Percentiles rank a stretch among this genome's conserved stretches.
Conservation (phyloP, 306 rosid species). For the Echinosophora koreensis region DNA sequence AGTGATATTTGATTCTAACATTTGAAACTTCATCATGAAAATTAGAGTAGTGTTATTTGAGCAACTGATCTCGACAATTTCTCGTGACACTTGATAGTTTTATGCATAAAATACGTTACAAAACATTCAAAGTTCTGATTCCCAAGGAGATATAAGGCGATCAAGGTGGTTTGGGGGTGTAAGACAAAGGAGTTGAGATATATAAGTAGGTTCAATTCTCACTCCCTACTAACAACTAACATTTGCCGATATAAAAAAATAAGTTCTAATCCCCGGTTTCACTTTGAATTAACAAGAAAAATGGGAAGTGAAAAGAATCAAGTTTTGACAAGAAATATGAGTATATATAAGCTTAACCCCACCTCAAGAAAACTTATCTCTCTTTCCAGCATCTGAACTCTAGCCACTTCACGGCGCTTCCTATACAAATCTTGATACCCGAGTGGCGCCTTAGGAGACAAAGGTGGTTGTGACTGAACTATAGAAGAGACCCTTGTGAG, state of each 20-base stretch:
- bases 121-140: not conserved
- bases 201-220: too few species aligned
- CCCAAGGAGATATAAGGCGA: too few species aligned
- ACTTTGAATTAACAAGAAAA: not conserved
- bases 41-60: too few species aligned
- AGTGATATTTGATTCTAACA: not conserved
- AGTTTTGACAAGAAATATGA: not conserved
- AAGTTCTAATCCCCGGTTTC: not conserved
- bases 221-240: too few species aligned
- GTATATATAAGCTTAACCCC: not conserved
- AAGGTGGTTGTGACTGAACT: conserved; percentile 60
- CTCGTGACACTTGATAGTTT: too few species aligned
- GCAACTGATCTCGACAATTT: too few species aligned
- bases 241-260: not conserved
- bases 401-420: conserved; percentile 75
- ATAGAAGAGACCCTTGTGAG: conserved; percentile 53
- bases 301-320: not conserved
- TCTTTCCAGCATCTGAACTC: conserved; percentile 88
- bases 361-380: conserved; percentile 96
- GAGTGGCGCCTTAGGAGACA: conserved; percentile 72
- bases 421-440: conserved; percentile 81
- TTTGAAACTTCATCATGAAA: not conserved
- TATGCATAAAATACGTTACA: not conserved
- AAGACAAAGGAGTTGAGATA: too few species aligned
- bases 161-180: too few species aligned